Evolutionary conservation across 2,329 filamentous ascomycete genomes (phyloP), one percentile per base, ranked within the genome.

Genomic region (Scortechinia acanthostroma): DNA sequence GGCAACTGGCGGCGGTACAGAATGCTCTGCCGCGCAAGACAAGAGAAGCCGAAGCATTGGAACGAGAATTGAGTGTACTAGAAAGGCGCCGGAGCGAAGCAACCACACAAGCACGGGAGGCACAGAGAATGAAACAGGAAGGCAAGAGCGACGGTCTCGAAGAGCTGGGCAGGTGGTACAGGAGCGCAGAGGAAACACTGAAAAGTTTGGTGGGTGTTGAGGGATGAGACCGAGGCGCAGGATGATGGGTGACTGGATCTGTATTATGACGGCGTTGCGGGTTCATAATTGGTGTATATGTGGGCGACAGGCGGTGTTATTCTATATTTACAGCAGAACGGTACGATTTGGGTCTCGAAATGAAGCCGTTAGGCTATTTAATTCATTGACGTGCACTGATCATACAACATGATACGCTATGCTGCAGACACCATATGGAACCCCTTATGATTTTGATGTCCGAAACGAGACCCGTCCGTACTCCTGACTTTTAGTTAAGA

Each of bases 161-260:
- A 49, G 65, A 70, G 48, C 60, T 64, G 57, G 68, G 66, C 16
- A 57, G 65, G 48, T 71, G 68, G 68, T 69, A 69, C 48, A 58
- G 57, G 44, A 59, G 63, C 16, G 60, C 59, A 3, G 64, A 70
- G 50, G 56, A 61, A 30, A 61, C 57, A 2, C 51, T 70, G 30
- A 68, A 64, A 47, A 58, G 59, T 6, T 52, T 70, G 25, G 54
- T 68, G 14, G 59, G 55, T 13, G 54, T 59, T 16, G 48, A 62
- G 46, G 46, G 51, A 16, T 61, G 43, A 54, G n/a, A n/a, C n/a
- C n/a, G 20, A 22, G 16, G 48, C 46, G 45, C 17, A 54, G 47
- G 56, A 43, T 47, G 40, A 45, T 20, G 14, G 21, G 23, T 43
- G 43, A 14, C 44, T 43, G 49, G 13, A 22, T 45, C 42, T 45